Evolutionary conservation across 1,284 basidiomycete species (phyloP).

Genomic region (Cryptococcus amylolentus): DNA sequence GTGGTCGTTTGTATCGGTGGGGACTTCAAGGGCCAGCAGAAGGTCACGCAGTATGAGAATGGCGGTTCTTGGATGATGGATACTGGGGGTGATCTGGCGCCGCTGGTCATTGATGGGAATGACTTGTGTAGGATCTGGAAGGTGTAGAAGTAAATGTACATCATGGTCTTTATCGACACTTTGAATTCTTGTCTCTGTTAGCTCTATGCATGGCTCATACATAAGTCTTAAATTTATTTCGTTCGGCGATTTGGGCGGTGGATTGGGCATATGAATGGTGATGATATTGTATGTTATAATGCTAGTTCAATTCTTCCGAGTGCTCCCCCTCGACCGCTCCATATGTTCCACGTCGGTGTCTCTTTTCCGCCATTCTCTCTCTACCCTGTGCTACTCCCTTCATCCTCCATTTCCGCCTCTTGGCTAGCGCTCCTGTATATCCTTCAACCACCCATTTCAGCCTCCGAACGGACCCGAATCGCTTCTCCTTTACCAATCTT

Average conservation of each 20-base stretch:
- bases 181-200: too few species aligned
- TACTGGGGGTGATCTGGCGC: slow-evolving; percentile 28
- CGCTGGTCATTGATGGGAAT: slow-evolving; percentile 32
- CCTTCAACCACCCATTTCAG: slow-evolving; percentile 32
- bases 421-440: slow-evolving; percentile 33
- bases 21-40: slow-evolving; percentile 34
- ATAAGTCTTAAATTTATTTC: too few species aligned
- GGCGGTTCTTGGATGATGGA: slow-evolving; percentile 47
- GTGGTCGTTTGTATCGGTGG: slow-evolving; percentile 34
- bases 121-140: slow-evolving; percentile 43
- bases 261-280: too few species aligned
- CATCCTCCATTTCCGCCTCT: slow-evolving; percentile 32
- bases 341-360: background rate
- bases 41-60: slow-evolving; percentile 34
- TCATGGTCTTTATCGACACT: too few species aligned
- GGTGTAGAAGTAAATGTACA: slow-evolving; percentile 3
- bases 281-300: too few species aligned
- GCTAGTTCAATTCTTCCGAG: too few species aligned
- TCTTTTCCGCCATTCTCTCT: slow-evolving; percentile 1
- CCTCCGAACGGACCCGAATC: slow-evolving; percentile 21
- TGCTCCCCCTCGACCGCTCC: too few species aligned
- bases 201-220: too few species aligned
- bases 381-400: slow-evolving; percentile 21
- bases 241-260: too few species aligned
- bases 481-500: slow-evolving; percentile 34